Evolutionary conservation across 2,329 filamentous ascomycete species (phyloP).

Genomic region (Microthyrium microscopicum): DNA sequence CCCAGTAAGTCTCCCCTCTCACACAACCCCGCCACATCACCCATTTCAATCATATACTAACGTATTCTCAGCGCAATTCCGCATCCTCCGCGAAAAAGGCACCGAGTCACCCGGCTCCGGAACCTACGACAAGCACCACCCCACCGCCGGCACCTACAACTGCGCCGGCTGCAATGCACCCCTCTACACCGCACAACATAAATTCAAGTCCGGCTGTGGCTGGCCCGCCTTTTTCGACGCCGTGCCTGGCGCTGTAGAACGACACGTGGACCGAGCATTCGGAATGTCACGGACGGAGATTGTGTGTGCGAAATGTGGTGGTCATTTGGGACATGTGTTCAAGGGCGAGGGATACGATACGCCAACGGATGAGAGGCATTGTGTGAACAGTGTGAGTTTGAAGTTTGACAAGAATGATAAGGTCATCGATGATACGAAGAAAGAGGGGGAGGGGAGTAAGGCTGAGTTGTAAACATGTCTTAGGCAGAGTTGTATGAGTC

Average conservation of each 20-base stretch:
- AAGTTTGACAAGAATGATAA: conserved; percentile 50
- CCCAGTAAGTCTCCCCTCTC: conserved; percentile 34
- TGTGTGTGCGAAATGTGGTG: conserved; percentile 84
- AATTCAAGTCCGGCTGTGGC: conserved; percentile 91
- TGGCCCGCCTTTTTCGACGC: conserved; percentile 98
- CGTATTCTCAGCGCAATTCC: conserved; percentile 19
- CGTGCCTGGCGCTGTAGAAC: conserved; percentile 73
- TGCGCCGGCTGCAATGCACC: conserved; percentile 78
- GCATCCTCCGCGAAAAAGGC: conserved; percentile 77
- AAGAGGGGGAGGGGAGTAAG: too few species aligned
- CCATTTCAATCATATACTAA: conserved; percentile 22
- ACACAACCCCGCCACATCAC: conserved; percentile 5
- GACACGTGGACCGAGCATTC: conserved; percentile 58
- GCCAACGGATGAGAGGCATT: conserved; percentile 91
- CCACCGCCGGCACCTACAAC: conserved; percentile 59
- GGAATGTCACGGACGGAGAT: conserved; percentile 88
- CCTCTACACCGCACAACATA: conserved; percentile 83
- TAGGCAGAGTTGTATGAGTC: too few species aligned
- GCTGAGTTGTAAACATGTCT: too few species aligned
- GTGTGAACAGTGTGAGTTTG: conserved; percentile 84
- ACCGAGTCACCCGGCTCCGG: conserved; percentile 71
- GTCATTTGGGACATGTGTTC: conserved; percentile 81
- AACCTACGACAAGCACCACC: conserved; percentile 74
- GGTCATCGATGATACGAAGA: conserved; percentile 19
- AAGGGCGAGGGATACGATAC: conserved; percentile 73